Conservation (phyloP, 2,329 filamentous ascomycete genomes). For the Arthrobotrys megalospora region DNA sequence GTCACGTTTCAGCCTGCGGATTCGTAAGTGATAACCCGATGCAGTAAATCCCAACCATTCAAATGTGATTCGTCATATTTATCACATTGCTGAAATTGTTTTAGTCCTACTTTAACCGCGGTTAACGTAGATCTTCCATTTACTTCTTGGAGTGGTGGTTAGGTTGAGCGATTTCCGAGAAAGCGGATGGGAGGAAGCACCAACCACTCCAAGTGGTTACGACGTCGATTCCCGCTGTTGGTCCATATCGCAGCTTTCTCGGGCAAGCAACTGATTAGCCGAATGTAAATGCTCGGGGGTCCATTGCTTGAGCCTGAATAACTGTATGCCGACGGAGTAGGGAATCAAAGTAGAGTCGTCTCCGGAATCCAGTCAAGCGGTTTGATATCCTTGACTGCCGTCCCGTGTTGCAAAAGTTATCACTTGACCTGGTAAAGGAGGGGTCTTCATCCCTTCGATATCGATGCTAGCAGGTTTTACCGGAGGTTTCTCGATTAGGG, state of each 20-base stretch:
- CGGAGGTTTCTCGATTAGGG: slow-evolving; percentile 44
- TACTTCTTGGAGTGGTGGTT: slow-evolving; percentile 39
- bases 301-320: slow-evolving; percentile 50
- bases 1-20: slow-evolving; percentile 60
- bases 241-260: slow-evolving; percentile 27
- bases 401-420: slow-evolving; percentile 52
- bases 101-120: slow-evolving; percentile 56
- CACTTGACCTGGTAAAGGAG: slow-evolving; percentile 53
- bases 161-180: slow-evolving; percentile 59
- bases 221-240: slow-evolving; percentile 19
- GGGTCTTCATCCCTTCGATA: slow-evolving; percentile 26
- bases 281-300: slow-evolving; percentile 37
- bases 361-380: slow-evolving; percentile 56
- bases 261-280: slow-evolving; percentile 51
- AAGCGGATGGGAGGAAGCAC: slow-evolving; percentile 45
- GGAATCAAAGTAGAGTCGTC: slow-evolving; percentile 28
- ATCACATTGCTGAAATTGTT: slow-evolving; percentile 38
- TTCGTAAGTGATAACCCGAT: slow-evolving; percentile 52
- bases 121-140: slow-evolving; percentile 55
- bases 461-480: slow-evolving; percentile 55
- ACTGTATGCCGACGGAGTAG: slow-evolving; percentile 24
- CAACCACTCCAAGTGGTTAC: slow-evolving; percentile 44
- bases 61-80: slow-evolving; percentile 60
- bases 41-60: slow-evolving; percentile 45
- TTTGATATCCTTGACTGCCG: slow-evolving; percentile 56